These are phyloP conservation scores for Geotrichum phurueaensis DNA, from an alignment of 1,139 yeast species.

Conservation along the genomic window DNA sequence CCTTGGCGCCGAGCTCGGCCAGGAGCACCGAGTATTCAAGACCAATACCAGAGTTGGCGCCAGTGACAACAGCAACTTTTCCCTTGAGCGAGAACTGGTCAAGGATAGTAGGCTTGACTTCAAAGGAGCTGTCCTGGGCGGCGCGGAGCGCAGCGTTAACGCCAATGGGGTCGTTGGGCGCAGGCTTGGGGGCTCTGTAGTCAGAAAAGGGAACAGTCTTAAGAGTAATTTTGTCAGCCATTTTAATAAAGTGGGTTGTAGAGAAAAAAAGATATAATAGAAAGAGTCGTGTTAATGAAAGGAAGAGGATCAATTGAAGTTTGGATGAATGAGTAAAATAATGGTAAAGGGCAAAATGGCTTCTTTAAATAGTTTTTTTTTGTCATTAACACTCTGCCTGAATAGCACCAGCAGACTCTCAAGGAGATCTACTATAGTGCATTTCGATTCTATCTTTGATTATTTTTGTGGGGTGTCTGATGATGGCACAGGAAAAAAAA, in stretches of 20 bases:
- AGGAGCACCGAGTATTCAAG: constrained; percentile 35
- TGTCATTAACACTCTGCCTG: too few species aligned
- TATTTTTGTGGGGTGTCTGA: too few species aligned
- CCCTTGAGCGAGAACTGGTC: constrained; percentile 41
- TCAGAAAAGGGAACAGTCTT: constrained; percentile 24
- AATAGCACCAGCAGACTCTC: too few species aligned
- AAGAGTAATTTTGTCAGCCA: constrained; percentile 2
- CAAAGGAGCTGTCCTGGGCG: constrained; percentile 25
- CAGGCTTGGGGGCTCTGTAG: constrained; percentile 25
- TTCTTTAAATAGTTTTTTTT: too few species aligned
- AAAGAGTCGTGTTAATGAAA: neutral
- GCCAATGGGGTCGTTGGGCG: constrained; percentile 28
- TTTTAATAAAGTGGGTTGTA: neutral
- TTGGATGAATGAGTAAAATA: neutral
- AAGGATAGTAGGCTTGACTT: constrained; percentile 24
- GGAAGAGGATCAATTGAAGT: too few species aligned
- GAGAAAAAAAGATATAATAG: neutral
- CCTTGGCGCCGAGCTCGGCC: constrained; percentile 41
- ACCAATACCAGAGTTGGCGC: constrained; percentile 79
- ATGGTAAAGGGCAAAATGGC: too few species aligned
- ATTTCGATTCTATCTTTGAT: too few species aligned
- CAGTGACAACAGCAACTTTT: constrained; percentile 65
- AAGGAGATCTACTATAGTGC: too few species aligned
- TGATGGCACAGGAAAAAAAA: too few species aligned
- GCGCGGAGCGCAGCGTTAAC: constrained; percentile 30